A percentile compares a stretch with the other conserved stretches of the same genome.
Evolutionary conservation across 2,329 filamentous ascomycete species (phyloP).

Genomic region (Colletotrichum gloeosporioides): DNA sequence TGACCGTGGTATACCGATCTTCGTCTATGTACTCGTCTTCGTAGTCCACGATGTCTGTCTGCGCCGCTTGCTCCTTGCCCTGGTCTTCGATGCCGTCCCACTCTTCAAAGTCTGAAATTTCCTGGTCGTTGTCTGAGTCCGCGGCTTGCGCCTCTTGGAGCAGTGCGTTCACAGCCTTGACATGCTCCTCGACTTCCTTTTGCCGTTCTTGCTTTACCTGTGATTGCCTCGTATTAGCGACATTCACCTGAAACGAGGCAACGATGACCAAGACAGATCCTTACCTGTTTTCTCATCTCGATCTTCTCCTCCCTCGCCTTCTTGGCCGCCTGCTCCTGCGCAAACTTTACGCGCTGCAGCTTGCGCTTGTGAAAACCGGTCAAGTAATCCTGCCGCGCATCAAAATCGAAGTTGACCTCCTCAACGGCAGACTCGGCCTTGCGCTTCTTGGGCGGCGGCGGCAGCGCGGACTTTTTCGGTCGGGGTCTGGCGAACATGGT

Average conservation of each 20-base stretch:
- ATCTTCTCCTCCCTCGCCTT: slow-evolving; percentile 80
- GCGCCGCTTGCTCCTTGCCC: slow-evolving; percentile 42
- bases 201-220: slow-evolving; percentile 86
- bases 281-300: slow-evolving; percentile 76
- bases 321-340: slow-evolving; percentile 81
- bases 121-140: slow-evolving; percentile 42
- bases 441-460: slow-evolving; percentile 69
- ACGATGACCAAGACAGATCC: not conserved
- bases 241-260: not conserved
- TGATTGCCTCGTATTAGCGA: not conserved
- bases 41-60: slow-evolving; percentile 67
- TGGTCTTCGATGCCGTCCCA: slow-evolving; percentile 71
- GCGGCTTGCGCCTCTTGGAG: slow-evolving; percentile 66
- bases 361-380: slow-evolving; percentile 98
- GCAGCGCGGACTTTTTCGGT: slow-evolving; percentile 61
- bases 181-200: slow-evolving; percentile 81
- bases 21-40: slow-evolving; percentile 97
- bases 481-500: slow-evolving; percentile 63
- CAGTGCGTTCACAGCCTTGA: slow-evolving; percentile 75
- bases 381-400: slow-evolving; percentile 83
- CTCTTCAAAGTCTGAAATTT: slow-evolving; percentile 50
- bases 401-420: slow-evolving; percentile 84
- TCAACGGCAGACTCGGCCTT: slow-evolving; percentile 68
- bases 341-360: slow-evolving; percentile 80
- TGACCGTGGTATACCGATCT: slow-evolving; percentile 94